Evolutionary conservation across 176 grass and related monocot genomes (phyloP).

Genomic region (Zea luxurians): DNA sequence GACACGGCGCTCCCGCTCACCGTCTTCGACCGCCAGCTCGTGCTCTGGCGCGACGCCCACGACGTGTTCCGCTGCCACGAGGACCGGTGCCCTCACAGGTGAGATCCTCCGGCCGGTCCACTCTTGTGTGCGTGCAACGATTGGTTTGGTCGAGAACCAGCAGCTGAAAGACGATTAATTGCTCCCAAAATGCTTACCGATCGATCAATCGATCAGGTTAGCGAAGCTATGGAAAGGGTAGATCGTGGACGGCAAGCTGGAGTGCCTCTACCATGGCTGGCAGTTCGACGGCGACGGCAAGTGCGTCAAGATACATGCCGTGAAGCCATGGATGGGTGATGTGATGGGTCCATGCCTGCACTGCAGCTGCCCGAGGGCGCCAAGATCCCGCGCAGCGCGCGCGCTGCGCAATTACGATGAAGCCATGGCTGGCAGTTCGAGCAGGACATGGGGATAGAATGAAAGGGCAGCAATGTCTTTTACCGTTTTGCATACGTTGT

Average conservation of each 20-base stretch:
- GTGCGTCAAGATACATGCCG: constrained; percentile 86
- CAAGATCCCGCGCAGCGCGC: constrained; percentile 81
- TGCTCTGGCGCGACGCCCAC: constrained; percentile 65
- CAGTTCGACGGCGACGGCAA: constrained; percentile 93
- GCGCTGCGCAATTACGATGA: constrained; percentile 70
- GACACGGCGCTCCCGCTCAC: constrained; percentile 82
- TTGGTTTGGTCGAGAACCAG: background rate
- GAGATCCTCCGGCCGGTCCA: background rate
- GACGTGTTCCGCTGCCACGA: constrained; percentile 82
- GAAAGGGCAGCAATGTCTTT: too few relatives aligned
- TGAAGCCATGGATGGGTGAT: too few relatives aligned
- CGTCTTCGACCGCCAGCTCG: constrained; percentile 88
- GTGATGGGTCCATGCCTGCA: too few relatives aligned
- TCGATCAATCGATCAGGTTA: constrained; percentile 57
- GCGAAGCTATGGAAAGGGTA: constrained; percentile 88
- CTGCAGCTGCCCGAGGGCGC: constrained; percentile 76
- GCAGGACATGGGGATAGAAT: constrained; percentile 99
- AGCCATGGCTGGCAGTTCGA: constrained; percentile 89
- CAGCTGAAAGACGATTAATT: background rate
- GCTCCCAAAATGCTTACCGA: background rate
- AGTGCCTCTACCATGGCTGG: constrained; percentile 97
- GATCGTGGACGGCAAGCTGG: constrained; percentile 75
- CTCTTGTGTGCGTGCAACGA: background rate
- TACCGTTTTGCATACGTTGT: too few relatives aligned
- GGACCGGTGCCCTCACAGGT: constrained; percentile 92